These are phyloP conservation scores for Lasiosphaeria miniovina DNA, from an alignment of 495 filamentous ascomycete species.

Conservation along the genomic window DNA sequence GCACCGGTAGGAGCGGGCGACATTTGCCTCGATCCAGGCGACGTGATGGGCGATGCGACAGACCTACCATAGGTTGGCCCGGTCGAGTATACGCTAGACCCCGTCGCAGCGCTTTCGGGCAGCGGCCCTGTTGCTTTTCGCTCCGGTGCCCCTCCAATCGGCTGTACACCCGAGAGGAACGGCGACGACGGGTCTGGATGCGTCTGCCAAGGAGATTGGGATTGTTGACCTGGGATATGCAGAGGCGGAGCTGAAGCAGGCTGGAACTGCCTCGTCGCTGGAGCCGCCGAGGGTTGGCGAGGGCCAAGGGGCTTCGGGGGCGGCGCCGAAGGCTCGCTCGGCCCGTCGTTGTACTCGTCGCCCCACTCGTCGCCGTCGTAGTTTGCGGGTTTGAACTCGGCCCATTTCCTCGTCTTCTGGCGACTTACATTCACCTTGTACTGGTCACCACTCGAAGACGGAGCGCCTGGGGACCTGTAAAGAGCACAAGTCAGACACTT, in stretches of 20 bases:
- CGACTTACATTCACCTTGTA: slow-evolving; percentile 80
- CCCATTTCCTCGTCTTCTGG: slow-evolving; percentile 91
- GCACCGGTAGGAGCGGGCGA: slow-evolving; percentile 24
- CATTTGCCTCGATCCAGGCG: slow-evolving; percentile 13
- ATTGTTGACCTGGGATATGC: slow-evolving; percentile 22
- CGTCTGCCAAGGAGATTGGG: slow-evolving; percentile 6
- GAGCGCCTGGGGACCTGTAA: slow-evolving; percentile 31
- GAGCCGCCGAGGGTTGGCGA: slow-evolving; percentile 18
- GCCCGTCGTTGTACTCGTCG: slow-evolving; percentile 72
- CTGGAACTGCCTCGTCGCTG: slow-evolving; percentile 13
- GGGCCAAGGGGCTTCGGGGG: slow-evolving; percentile 28
- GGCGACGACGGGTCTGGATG: slow-evolving; percentile 3
- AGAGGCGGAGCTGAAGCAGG: slow-evolving; percentile 17
- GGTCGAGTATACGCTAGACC: slow-evolving; percentile 15
- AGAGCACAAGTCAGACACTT: not conserved
- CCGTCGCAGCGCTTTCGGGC: slow-evolving; percentile 16
- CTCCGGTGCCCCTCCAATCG: slow-evolving; percentile 7
- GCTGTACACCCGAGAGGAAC: slow-evolving; percentile 3
- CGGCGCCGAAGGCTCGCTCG: slow-evolving; percentile 45
- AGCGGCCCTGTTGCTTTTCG: slow-evolving; percentile 7
- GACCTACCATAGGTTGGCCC: not conserved
- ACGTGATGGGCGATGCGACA: slow-evolving; percentile 4
- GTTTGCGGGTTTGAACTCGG: slow-evolving; percentile 78
- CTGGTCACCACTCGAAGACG: slow-evolving; percentile 25
- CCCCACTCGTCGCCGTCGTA: slow-evolving; percentile 97